Evolutionary conservation across 371 early-diverging fungal genomes (phyloP), one percentile per base, ranked within the genome.

Genomic region (Rhizomucor miehei): DNA sequence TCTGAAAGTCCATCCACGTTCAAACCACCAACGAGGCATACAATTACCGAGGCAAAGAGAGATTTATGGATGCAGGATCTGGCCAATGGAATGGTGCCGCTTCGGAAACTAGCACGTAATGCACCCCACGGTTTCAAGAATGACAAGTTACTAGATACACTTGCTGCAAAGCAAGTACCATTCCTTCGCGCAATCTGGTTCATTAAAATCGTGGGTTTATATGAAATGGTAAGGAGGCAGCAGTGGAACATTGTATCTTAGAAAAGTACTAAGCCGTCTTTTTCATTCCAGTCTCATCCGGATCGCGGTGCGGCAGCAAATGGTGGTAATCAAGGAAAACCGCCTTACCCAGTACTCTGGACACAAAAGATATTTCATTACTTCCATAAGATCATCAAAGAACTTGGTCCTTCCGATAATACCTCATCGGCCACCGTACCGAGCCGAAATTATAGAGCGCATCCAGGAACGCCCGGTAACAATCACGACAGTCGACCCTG

Each of bases 121-220:
- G 81, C 75, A 2, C 85, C 85, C 16, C 82, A 81, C 65, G 84
- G 79, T n/a, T 78, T 85, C 64, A 86, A 88, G 36, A 80, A 82
- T 8, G 87, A 84, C 19, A 80, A 80, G 36, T 54, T 90, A 29
- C 51, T 89, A 14, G 89, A 88, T 14, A 57, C 77, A 5, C 56
- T 90, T 52, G 77, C 81, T 9, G 59, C 67, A 38, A 71, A 80
- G 20, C 78, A 74, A 29, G 87, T 90, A 2, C 88, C 90, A 0
- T 67, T 88, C 50, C 57, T 79, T 38, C 73, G 89, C n/a, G 89
- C 90, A 0, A 69, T 87, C 8, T 90, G 90, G 90, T 86, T 81
- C 48, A 85, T 89, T 35, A 84, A 88, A 52, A 73, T 88, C 29
- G 80, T 86, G 6, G 89, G 80, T 34, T 51, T 79, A 17, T 72